Conservation (phyloP, 2,329 filamentous ascomycete species). For the Aureobasidium leucospermi region DNA sequence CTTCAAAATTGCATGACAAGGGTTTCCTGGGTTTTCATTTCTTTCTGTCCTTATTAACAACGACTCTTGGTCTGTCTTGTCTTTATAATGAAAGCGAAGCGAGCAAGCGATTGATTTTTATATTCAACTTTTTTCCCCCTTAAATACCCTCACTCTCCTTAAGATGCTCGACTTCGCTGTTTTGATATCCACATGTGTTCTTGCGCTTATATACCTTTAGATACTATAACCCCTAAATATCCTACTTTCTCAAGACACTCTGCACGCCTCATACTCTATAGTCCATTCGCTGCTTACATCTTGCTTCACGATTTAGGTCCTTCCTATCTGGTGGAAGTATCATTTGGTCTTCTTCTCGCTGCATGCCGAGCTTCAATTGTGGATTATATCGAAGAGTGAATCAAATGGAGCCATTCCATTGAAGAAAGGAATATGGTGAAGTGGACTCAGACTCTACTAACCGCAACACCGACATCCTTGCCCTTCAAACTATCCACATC, state of each 20-base stretch:
- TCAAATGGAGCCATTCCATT: too few species aligned
- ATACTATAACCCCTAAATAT: too few species aligned
- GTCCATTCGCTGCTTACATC: too few species aligned
- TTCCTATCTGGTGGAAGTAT: too few species aligned
- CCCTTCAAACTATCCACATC: not conserved
- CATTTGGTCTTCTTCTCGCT: too few species aligned
- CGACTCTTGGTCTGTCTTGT: not conserved
- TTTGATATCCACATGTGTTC: not conserved
- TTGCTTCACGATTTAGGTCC: too few species aligned
- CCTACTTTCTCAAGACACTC: too few species aligned
- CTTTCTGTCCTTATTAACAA: not conserved
- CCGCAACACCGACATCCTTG: conserved; percentile 10
- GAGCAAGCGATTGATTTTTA: conserved; percentile 9
- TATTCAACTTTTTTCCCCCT: not conserved
- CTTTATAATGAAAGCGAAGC: conserved; percentile 13
- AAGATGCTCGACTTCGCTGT: not conserved
- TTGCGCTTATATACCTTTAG: not conserved
- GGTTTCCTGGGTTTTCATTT: not conserved
- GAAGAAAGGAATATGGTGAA: not conserved
- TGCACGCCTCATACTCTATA: too few species aligned
- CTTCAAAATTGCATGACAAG: not conserved
- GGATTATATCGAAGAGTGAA: too few species aligned
- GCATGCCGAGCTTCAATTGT: too few species aligned
- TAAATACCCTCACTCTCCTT: not conserved
- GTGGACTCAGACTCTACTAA: not conserved